phyloP scores from a whole-genome alignment of 108 stramenopile species.

The Discostella pseudostelligera region DNA sequence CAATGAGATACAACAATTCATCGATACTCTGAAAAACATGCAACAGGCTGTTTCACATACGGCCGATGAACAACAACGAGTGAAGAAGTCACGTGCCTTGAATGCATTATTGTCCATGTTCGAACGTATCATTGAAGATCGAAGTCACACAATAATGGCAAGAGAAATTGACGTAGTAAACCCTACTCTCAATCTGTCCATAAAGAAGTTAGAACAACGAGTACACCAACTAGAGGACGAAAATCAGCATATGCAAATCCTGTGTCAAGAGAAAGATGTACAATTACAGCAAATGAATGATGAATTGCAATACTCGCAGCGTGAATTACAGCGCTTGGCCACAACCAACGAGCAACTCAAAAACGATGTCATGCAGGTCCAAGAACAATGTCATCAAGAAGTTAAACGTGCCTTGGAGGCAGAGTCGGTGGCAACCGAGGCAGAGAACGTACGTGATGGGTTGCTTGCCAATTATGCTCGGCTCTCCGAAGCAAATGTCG shows the following conservation, averaged over 20 bases:
- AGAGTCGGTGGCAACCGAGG: conserved; percentile 22
- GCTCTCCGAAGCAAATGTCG: conserved; percentile 39
- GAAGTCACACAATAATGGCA: not conserved
- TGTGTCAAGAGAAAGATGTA: conserved; percentile 9
- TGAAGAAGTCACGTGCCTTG: conserved; percentile 41
- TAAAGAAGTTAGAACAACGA: conserved; percentile 6
- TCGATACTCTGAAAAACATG: conserved; percentile 37
- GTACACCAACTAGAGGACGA: conserved; percentile 9
- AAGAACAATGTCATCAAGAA: conserved; percentile 25
- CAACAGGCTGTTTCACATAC: conserved; percentile 33
- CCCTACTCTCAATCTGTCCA: not conserved
- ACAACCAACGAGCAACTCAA: conserved; percentile 22
- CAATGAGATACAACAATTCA: conserved; percentile 37
- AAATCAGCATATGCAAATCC: conserved; percentile 12
- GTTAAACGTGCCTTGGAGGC: conserved; percentile 21
- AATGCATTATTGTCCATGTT: conserved; percentile 41
- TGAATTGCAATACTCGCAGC: conserved; percentile 4
- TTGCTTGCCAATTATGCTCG: conserved; percentile 34
- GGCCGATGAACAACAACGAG: conserved; percentile 33
- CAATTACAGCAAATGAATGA: conserved; percentile 7
- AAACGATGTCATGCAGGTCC: conserved; percentile 6
- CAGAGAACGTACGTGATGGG: conserved; percentile 22
- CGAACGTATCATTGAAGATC: conserved; percentile 32
- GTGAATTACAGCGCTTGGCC: conserved; percentile 8
- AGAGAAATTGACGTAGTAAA: not conserved